phyloP scores from a whole-genome alignment of 2,329 filamentous ascomycete species.

The Xylaria sp. region DNA sequence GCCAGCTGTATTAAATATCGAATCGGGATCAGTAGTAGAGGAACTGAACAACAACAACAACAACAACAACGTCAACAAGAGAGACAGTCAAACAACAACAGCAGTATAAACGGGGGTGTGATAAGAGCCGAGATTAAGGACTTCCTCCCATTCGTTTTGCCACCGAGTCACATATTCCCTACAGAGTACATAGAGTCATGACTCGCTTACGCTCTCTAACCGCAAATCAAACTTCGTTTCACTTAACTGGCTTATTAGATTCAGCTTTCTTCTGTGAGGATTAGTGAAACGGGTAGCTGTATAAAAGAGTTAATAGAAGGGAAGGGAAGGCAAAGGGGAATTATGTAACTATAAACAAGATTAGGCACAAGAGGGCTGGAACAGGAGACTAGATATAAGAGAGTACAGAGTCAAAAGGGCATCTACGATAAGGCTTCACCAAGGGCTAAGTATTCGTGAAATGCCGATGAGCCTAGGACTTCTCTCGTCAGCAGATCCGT shows the following conservation, averaged over 20 bases:
- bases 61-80: neutral
- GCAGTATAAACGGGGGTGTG: neutral
- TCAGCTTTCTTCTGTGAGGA: neutral
- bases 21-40: no score
- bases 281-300: neutral
- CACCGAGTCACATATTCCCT: neutral
- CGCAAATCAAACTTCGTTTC: neutral
- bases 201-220: neutral
- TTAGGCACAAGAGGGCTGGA: neutral
- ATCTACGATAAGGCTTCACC: neutral
- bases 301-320: neutral
- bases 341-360: neutral
- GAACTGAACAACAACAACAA: neutral
- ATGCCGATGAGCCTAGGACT: neutral
- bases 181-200: neutral
- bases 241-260: neutral
- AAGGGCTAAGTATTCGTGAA: neutral
- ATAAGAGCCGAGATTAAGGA: neutral
- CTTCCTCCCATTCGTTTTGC: neutral
- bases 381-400: neutral
- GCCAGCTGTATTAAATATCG: no score
- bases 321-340: neutral
- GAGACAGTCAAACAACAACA: neutral
- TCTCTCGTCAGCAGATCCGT: slow-evolving; percentile 1
- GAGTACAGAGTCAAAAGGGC: neutral